These are phyloP conservation scores for Lolium multiflorum DNA, from an alignment of 176 grass and related monocot species.

Conservation along the genomic window DNA sequence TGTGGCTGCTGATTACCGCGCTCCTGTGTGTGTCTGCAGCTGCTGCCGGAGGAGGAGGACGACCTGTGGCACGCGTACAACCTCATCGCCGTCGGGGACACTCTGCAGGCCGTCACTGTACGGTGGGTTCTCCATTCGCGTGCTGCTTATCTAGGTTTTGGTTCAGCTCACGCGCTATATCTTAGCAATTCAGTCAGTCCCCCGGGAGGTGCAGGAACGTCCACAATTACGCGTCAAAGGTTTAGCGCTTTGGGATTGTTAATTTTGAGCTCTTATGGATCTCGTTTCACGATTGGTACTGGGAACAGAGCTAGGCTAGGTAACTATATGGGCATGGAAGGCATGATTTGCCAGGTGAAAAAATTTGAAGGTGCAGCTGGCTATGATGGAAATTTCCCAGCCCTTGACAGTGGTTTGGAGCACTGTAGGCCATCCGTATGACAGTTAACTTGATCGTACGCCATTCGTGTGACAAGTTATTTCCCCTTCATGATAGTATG, in stretches of 20 bases:
- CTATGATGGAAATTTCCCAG: conserved; percentile 9
- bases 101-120: conserved; percentile 70
- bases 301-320: neutral
- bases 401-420: neutral
- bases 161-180: neutral
- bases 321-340: neutral
- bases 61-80: conserved; percentile 97
- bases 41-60: conserved; percentile 88
- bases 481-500: neutral
- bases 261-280: neutral
- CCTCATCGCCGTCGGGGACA: conserved; percentile 75
- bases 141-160: neutral
- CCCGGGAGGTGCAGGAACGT: neutral
- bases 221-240: neutral
- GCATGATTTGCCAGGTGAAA: neutral
- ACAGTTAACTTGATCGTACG: neutral
- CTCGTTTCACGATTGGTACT: neutral
- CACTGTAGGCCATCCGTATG: neutral
- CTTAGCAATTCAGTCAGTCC: neutral
- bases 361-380: neutral
- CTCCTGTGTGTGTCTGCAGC: conserved; percentile 21
- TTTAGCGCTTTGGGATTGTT: conserved; percentile 9
- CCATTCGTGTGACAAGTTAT: no score
- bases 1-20: conserved; percentile 5
- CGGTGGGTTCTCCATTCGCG: conserved; percentile 42